phyloP scores from a whole-genome alignment of 768 basidiomycete genomes.

The Amanita thiersii region DNA sequence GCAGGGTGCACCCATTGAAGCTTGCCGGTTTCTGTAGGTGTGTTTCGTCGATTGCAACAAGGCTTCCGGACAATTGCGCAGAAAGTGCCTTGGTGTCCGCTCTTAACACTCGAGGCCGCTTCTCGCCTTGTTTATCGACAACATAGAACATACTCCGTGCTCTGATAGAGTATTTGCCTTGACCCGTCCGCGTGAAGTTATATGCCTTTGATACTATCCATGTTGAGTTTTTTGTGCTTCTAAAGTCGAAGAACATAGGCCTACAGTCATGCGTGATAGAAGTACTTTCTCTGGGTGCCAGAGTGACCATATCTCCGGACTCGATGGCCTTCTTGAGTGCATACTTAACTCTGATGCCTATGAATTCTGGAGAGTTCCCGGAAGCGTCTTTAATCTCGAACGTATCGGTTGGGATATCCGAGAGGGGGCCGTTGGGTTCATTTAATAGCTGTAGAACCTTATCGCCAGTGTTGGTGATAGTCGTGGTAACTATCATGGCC shows the following conservation, averaged over 20 bases:
- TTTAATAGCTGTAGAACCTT: constrained; percentile 38
- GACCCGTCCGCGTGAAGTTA: constrained; percentile 33
- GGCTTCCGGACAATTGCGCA: constrained; percentile 23
- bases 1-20: constrained; percentile 31
- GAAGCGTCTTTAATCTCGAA: constrained; percentile 28
- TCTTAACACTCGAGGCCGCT: constrained; percentile 22
- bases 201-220: constrained; percentile 33
- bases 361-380: constrained; percentile 29
- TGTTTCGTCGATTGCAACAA: constrained; percentile 16
- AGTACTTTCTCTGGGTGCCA: constrained; percentile 29
- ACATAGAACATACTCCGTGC: constrained; percentile 33
- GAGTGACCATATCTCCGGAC: constrained; percentile 24
- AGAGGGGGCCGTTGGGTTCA: constrained; percentile 32
- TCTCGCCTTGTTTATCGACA: constrained; percentile 26
- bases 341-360: constrained; percentile 36
- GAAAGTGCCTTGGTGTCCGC: constrained; percentile 23
- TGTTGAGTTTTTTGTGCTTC: not conserved
- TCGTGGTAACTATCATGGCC: constrained; percentile 29
- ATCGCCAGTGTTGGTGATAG: constrained; percentile 37
- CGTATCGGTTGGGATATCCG: constrained; percentile 31
- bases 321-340: constrained; percentile 22
- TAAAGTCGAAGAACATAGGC: constrained; percentile 9
- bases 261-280: constrained; percentile 30
- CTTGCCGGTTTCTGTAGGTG: constrained; percentile 24
- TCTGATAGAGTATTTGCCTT: constrained; percentile 30